Conservation (phyloP, 768 basidiomycete species). For the Saitozyma podzolica region DNA sequence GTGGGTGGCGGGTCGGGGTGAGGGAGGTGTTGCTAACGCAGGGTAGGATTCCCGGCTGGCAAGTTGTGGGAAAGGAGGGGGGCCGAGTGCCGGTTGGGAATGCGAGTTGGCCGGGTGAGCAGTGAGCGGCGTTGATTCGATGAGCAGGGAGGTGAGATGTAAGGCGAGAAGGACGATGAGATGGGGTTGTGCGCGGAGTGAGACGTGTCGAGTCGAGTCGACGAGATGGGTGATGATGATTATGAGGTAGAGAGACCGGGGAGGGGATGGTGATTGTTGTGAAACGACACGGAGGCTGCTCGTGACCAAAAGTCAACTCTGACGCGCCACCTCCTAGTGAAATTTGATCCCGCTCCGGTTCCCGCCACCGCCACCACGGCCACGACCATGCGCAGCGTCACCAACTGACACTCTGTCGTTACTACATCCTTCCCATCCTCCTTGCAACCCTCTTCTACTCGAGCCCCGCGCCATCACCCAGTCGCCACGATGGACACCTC, state of each 20-base stretch:
- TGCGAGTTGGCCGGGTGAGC: not conserved
- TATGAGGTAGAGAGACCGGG: too few species aligned
- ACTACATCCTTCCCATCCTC: not conserved
- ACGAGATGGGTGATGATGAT: too few species aligned
- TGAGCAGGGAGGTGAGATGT: not conserved
- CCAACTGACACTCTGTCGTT: not conserved
- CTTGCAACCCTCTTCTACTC: conserved; percentile 2
- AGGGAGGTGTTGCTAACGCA: not conserved
- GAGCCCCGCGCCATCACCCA: too few species aligned
- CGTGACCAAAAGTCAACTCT: too few species aligned
- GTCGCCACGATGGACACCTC: conserved; percentile 48
- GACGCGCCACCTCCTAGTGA: too few species aligned
- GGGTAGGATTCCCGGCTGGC: too few species aligned
- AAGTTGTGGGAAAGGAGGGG: not conserved
- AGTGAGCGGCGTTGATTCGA: not conserved
- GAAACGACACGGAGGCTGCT: too few species aligned
- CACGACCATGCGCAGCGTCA: too few species aligned
- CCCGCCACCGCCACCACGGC: too few species aligned
- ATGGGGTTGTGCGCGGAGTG: too few species aligned
- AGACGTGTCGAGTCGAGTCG: too few species aligned
- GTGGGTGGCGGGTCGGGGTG: conserved; percentile 2
- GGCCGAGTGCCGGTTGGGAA: not conserved
- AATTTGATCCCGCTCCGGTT: conserved; percentile 6
- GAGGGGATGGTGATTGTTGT: not conserved
- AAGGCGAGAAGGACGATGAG: too few species aligned